Evolutionary conservation across 208 protist species (phyloP).

Genomic region (Trypanosoma rangeli): DNA sequence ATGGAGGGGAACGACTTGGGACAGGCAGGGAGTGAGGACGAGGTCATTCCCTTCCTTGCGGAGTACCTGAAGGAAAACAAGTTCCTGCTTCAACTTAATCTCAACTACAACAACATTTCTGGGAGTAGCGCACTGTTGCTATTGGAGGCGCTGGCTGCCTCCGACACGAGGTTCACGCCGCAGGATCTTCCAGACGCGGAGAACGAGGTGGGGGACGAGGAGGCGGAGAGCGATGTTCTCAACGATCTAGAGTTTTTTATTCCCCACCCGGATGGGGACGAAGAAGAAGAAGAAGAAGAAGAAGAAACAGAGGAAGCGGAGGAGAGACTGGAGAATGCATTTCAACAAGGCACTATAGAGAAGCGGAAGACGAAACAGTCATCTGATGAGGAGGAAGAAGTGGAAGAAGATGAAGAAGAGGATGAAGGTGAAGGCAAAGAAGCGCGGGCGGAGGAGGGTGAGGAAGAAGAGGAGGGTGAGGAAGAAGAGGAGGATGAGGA

Average conservation of each 20-base stretch:
- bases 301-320: slow-evolving; percentile 28
- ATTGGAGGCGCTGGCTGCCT: slow-evolving; percentile 45
- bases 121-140: slow-evolving; percentile 28
- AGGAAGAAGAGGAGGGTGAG: slow-evolving; percentile 34
- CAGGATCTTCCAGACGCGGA: slow-evolving; percentile 36
- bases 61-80: slow-evolving; percentile 73
- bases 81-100: slow-evolving; percentile 62
- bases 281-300: slow-evolving; percentile 31
- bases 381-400: slow-evolving; percentile 3
- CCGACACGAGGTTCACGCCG: slow-evolving; percentile 59
- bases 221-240: slow-evolving; percentile 9
- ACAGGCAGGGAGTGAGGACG: slow-evolving; percentile 30
- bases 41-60: slow-evolving; percentile 34
- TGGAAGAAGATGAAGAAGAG: slow-evolving; percentile 28
- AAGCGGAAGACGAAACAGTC: slow-evolving; percentile 1
- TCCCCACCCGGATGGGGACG: slow-evolving; percentile 12
- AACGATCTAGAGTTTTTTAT: slow-evolving; percentile 28
- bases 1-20: slow-evolving; percentile 63
- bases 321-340: slow-evolving; percentile 11
- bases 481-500: slow-evolving; percentile 28
- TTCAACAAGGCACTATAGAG: slow-evolving; percentile 5
- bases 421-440: slow-evolving; percentile 23
- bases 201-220: slow-evolving; percentile 8
- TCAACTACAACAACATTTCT: slow-evolving; percentile 59
- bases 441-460: slow-evolving; percentile 25